These are phyloP conservation scores for Blastomyces gilchristii DNA, from an alignment of 2,329 filamentous ascomycete genomes.

Conservation along the genomic window DNA sequence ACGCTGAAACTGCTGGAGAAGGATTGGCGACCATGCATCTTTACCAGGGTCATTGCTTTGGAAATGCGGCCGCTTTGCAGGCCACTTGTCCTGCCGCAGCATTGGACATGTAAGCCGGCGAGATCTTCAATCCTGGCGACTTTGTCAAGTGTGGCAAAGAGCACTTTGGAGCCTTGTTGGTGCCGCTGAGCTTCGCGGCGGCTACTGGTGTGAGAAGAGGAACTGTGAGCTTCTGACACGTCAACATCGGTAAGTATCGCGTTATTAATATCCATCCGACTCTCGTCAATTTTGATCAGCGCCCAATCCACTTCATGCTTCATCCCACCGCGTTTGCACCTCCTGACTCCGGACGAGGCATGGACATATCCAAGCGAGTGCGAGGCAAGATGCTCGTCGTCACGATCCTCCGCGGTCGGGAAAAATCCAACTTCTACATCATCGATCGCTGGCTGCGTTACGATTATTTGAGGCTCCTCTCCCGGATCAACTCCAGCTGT, in stretches of 20 bases:
- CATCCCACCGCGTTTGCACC: constrained; percentile 59
- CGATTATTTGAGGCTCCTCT: constrained; percentile 64
- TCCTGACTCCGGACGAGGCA: constrained; percentile 78
- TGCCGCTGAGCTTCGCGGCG: constrained; percentile 39
- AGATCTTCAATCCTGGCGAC: constrained; percentile 47
- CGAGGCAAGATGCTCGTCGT: constrained; percentile 71
- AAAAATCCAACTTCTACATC: constrained; percentile 78
- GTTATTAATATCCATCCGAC: constrained; percentile 63
- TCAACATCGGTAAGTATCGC: constrained; percentile 39
- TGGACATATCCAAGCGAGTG: constrained; percentile 75
- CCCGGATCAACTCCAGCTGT: constrained; percentile 66
- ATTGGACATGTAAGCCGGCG: constrained; percentile 70
- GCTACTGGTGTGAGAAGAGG: constrained; percentile 19
- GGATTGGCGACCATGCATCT: constrained; percentile 72
- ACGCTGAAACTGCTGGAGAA: constrained; percentile 64
- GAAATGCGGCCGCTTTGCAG: constrained; percentile 69
- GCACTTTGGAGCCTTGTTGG: constrained; percentile 17
- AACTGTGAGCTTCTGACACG: constrained; percentile 10
- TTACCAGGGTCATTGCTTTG: constrained; percentile 69
- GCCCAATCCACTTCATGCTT: constrained; percentile 95
- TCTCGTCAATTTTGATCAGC: constrained; percentile 65
- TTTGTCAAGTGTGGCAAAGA: constrained; percentile 45
- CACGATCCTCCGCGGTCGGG: constrained; percentile 62
- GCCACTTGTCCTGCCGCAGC: constrained; percentile 77
- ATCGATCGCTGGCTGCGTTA: constrained; percentile 87